These are phyloP conservation scores for Amphichorda felina DNA, from an alignment of 2,329 filamentous ascomycete species.

Conservation along the genomic window DNA sequence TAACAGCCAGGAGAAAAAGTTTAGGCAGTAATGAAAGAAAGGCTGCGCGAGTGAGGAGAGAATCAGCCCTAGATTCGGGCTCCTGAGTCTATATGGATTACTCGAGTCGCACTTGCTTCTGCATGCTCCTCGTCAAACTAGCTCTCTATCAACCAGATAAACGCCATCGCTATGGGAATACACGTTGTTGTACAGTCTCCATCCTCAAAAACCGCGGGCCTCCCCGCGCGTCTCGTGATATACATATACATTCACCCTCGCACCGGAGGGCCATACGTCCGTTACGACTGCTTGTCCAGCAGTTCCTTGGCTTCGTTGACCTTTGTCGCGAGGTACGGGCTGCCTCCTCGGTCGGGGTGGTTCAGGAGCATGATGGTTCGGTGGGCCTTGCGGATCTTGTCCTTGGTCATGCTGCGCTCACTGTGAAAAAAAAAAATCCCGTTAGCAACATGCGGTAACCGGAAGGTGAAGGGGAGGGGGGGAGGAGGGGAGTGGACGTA, in stretches of 20 bases:
- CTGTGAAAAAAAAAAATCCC: constrained; percentile 32
- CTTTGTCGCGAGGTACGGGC: constrained; percentile 92
- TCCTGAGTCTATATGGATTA: neutral
- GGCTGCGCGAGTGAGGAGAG: constrained; percentile 5
- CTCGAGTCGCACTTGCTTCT: neutral
- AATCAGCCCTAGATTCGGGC: neutral
- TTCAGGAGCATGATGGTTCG: constrained; percentile 93
- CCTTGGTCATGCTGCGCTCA: constrained; percentile 78
- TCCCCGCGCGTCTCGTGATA: neutral
- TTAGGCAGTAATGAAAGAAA: no score
- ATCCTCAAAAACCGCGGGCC: neutral
- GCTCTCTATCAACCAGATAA: constrained; percentile 21
- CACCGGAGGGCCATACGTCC: constrained; percentile 4
- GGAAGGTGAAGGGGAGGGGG: neutral
- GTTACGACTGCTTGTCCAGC: constrained; percentile 57
- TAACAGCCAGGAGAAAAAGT: no score
- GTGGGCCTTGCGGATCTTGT: constrained; percentile 92
- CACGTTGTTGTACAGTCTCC: constrained; percentile 3
- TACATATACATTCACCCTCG: neutral
- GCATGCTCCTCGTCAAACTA: constrained; percentile 12
- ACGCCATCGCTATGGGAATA: constrained; percentile 32
- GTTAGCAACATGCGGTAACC: no score
- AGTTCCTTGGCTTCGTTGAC: constrained; percentile 98
- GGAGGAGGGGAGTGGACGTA: constrained; percentile 26
- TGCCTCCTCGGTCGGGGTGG: constrained; percentile 94